Percentiles rank a stretch among this genome's conserved stretches.
Evolutionary conservation across 2,329 filamentous ascomycete species (phyloP).

Genomic region (Cladosporium sp.): DNA sequence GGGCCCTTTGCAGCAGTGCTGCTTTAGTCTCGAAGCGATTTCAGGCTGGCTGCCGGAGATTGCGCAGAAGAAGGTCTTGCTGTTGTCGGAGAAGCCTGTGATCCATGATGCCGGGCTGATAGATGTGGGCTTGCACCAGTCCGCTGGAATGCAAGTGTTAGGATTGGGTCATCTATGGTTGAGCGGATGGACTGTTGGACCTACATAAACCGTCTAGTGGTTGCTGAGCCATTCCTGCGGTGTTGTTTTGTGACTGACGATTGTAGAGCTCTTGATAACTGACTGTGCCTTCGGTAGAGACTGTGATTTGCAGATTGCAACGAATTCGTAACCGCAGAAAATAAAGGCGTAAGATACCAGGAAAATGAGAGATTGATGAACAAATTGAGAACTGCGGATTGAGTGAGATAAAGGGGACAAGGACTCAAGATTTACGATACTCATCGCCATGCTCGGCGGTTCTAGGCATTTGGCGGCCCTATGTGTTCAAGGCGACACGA

Average conservation of each 20-base stretch:
- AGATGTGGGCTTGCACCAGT: constrained; percentile 5
- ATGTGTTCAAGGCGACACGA: background rate
- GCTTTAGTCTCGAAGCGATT: background rate
- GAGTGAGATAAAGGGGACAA: background rate
- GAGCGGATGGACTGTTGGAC: background rate
- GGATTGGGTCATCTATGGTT: background rate
- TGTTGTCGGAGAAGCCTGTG: constrained; percentile 16
- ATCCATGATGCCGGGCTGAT: constrained; percentile 5
- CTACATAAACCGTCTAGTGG: constrained; percentile 6
- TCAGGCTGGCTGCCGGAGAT: constrained; percentile 3
- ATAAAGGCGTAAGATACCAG: background rate
- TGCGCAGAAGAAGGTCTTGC: constrained; percentile 10
- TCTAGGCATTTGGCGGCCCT: constrained; percentile 3
- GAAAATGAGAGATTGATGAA: background rate
- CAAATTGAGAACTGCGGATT: background rate
- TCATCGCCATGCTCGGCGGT: background rate
- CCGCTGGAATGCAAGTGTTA: background rate
- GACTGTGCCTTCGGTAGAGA: too few species aligned
- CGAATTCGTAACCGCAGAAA: too few species aligned
- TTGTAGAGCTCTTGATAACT: too few species aligned
- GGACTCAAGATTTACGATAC: background rate
- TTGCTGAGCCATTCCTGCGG: constrained; percentile 15
- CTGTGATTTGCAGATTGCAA: too few species aligned
- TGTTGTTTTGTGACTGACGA: too few species aligned
- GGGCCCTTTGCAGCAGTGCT: constrained; percentile 11